Evolutionary conservation across 192 early-diverging fungal genomes (phyloP), one percentile per base, ranked within the genome.

Genomic region (Fimicolochytrium jonesii): DNA sequence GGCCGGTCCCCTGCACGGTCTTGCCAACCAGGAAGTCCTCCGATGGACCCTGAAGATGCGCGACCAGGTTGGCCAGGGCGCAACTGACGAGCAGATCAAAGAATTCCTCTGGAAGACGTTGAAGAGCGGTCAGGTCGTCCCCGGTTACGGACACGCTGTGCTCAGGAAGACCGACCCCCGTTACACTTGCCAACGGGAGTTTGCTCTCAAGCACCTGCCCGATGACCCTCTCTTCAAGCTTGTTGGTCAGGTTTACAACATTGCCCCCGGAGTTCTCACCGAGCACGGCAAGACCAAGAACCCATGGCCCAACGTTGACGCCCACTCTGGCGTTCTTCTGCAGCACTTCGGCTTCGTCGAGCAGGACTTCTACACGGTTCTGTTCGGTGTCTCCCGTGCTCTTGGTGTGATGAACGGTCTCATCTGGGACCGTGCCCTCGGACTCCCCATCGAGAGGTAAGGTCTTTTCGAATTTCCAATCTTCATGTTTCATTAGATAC

Each of bases 231-330:
- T 96, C 71, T 97, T 99, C 88, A 91, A 94, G 83, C 83, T 95
- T 37, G 93, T 96, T 70, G 88, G 88, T 76, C 85, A 94, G 65
- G 71, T 99, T 61, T 99, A 97, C 90, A 94, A 93, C 83, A 91
- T 99, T 52, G 92, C 89, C 18, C 96, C 96, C 11, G 90, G 87
- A 54, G 91, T 97, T 47, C 82, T 99, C 37, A 92, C 88, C 56
- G 92, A 99, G 83, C 96, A 99, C 80, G 96, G 96, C 66, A 99
- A 97, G 89, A 97, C 93, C 86, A 97, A 95, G 90, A 99, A 99
- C 89, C 96, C 96, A 60, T 99, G 91, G 91, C 96, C 96, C 77
- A 99, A 99, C 77, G 94, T 99, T 37, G 96, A 99, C 73, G 94
- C 94, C 46, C 96, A 99, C 89, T 92, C 89, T 51, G 96, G 96